Base-by-base conservation (phyloP, 495 filamentous ascomycete genomes). In the Usnea hakonensis region DNA sequence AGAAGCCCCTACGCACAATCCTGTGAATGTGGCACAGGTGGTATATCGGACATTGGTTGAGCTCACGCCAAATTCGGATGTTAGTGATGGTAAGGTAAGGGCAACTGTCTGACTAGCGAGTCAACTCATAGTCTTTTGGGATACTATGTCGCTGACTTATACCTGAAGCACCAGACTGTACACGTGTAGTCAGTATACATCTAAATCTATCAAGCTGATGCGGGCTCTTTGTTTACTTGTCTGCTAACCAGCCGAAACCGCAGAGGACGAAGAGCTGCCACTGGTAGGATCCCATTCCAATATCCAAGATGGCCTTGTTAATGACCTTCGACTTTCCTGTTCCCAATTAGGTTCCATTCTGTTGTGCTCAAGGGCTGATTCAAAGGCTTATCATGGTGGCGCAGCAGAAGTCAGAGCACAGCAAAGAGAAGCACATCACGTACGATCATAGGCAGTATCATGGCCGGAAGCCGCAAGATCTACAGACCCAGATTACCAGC, bases 211-310 rank as follows among this genome's bases (percentile, higher is more conserved):
- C 48, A 38, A 30, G 13, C 41, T 36, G 35, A 33, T 32, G 32
- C 23, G 36, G 35, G 28, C 19, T 40, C n/a, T 48, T 5, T 21
- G 65, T 75, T 71, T 69, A 81, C 76, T 83, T 83, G 65, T 83
- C 81, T 53, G 80, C 80, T n/a, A 78, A 67, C 86, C 86, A 93
- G 40, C 89, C 90, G 67, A 90, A 94, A 0, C 89, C 88, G 60
- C 89, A 87, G n/a, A 95, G 85, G 53, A 81, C 73, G 71, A 92
- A 92, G 3, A 93, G 78, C 65, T 88, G 80, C 86, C 85, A 91
- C 74, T 95, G 89, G 67, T 94, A 95, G 62, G 79, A 78, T 60
- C 90, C 90, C 82, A 93, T 94, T 9, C 90, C 90, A 65, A 94
- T 92, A 71, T 93, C 88, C 63, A 81, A 76, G 36, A 85, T 76